Base-by-base conservation (phyloP, 2,329 filamentous ascomycete genomes). In the Apiospora sp. region DNA sequence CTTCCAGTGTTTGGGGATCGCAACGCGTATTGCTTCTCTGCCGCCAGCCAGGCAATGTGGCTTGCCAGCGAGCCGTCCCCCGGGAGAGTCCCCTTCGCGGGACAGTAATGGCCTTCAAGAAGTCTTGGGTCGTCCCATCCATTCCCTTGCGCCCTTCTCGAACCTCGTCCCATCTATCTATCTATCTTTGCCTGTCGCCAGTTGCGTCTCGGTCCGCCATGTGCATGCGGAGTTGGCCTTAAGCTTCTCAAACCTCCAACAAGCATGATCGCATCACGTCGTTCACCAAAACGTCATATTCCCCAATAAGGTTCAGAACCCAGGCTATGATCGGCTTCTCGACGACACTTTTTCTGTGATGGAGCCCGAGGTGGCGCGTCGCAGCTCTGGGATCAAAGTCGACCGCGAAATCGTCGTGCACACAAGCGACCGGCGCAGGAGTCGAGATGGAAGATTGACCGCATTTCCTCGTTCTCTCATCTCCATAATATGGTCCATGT, bases 401-500 rank as follows among this genome's bases (percentile, higher is more conserved):
- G 69, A 64, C 54, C 67, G 69, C 44, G 69, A 71, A 24, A 67
- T 71, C 34, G n/a, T 67, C 27, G 69, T 71, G 4, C 46, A 61
- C 19, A 67, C 41, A 44, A 41, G 69, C 69, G 44, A 64, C 54
- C 37, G 69, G 41, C 19, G 61, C 41, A 71, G 41, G 27, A 43
- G 37, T 30, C 43, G 46, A 41, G 43, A 71, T 58, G 68, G 48
- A 37, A 58, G 37, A 43, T 24, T 51, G 30, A 51, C 43, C 30
- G 48, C 46, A 6, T 51, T 54, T 58, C 68, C 46, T 54, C 37
- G 46, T 27, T 70, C 68, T 43, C 46, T 70, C 48, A 43, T 70
- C 68, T 70, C 68, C 34, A 58, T 70, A 70, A 51, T 51, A 70
- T 70, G 68, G 68, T 70, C 68, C 68, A 70, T 70, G 68, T 70